phyloP scores from a whole-genome alignment of 345 rosid genomes.

The Populus euphratica region DNA sequence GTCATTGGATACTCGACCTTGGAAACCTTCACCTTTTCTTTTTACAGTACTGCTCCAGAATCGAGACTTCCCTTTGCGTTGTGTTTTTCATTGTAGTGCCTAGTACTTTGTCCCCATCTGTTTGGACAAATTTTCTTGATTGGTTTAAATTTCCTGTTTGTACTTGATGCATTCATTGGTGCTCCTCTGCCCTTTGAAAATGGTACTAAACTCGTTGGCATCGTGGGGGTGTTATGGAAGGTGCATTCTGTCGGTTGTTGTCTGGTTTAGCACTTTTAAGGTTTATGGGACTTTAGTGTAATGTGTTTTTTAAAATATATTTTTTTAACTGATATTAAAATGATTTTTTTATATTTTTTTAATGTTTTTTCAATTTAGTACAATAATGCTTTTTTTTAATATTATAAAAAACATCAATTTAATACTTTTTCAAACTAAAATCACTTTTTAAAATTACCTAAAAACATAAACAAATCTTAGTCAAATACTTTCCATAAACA shows the following conservation, averaged over 20 bases:
- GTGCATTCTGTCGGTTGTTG: not conserved
- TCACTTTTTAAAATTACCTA: too few relatives aligned
- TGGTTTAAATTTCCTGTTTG: not conserved
- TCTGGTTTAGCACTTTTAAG: constrained; percentile 1
- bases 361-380: too few relatives aligned
- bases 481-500: too few relatives aligned
- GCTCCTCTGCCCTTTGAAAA: not conserved
- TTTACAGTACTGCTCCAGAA: not conserved
- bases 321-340: too few relatives aligned
- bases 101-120: constrained; percentile 29
- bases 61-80: constrained; percentile 6
- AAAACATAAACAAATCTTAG: too few relatives aligned
- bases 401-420: too few relatives aligned
- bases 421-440: too few relatives aligned
- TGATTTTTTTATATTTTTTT: too few relatives aligned
- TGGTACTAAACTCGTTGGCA: not conserved
- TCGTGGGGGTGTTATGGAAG: constrained; percentile 6
- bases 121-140: constrained; percentile 27
- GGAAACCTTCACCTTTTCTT: constrained; percentile 7
- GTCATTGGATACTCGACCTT: constrained; percentile 39
- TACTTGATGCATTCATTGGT: not conserved
- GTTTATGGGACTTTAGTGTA: too few relatives aligned
- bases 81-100: constrained; percentile 13
- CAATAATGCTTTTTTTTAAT: too few relatives aligned
- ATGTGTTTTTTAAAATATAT: too few relatives aligned